These are phyloP conservation scores for Candida maris DNA, from an alignment of 805 yeast genomes.

Conservation along the genomic window DNA sequence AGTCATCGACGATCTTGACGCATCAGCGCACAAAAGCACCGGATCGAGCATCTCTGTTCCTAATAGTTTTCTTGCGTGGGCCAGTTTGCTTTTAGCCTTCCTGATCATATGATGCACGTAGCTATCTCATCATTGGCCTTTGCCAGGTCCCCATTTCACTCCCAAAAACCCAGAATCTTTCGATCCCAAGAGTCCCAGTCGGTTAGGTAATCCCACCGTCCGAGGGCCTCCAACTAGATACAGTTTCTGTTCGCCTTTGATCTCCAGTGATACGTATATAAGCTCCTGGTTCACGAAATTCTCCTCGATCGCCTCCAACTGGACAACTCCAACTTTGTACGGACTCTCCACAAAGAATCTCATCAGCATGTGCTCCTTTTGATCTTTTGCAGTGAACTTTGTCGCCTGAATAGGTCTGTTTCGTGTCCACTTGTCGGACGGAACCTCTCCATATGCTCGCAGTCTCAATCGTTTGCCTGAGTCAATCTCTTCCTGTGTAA, in stretches of 20 bases:
- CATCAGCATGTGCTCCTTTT: conserved; percentile 78
- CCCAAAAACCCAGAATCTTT: conserved; percentile 66
- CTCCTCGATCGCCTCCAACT: conserved; percentile 74
- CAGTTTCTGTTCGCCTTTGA: conserved; percentile 64
- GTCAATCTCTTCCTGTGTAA: conserved; percentile 37
- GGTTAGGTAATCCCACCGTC: conserved; percentile 40
- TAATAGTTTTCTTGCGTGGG: background rate
- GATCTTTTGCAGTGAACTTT: conserved; percentile 60
- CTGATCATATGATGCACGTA: background rate
- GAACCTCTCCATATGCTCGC: conserved; percentile 76
- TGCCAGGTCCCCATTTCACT: conserved; percentile 81
- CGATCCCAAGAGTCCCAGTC: conserved; percentile 38
- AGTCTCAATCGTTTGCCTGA: conserved; percentile 47
- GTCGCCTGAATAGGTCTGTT: conserved; percentile 80
- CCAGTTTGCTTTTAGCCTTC: background rate
- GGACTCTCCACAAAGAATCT: conserved; percentile 81
- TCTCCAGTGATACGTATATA: conserved; percentile 70
- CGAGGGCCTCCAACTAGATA: conserved; percentile 64
- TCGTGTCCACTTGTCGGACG: conserved; percentile 78
- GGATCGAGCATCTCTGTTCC: background rate
- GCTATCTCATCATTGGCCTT: conserved; percentile 31
- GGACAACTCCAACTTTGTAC: conserved; percentile 61
- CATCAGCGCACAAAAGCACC: conserved; percentile 1
- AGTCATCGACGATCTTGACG: conserved; percentile 15
- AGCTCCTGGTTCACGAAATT: conserved; percentile 65